Base-by-base conservation (phyloP, 108 stramenopile species). In the Chaetoceros muelleri region DNA sequence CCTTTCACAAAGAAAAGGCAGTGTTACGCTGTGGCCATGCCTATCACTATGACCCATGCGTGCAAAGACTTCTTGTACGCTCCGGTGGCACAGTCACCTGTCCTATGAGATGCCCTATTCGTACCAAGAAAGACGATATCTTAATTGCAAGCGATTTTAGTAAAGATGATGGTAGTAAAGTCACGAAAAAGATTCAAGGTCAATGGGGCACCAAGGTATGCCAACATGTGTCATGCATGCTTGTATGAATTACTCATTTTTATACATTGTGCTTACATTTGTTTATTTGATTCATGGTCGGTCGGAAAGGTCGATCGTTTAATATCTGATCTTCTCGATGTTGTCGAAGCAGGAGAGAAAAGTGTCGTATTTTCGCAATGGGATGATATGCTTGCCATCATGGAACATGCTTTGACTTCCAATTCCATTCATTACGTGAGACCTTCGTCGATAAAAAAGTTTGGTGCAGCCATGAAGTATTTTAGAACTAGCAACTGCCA, bases 311-410 rank as follows among this genome's bases (percentile, higher is more conserved):
- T 78, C 0, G 73, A 77, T 18, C 46, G 67, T 24, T 51, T 86
- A 8, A 65, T 86, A 28, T 67, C 71, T 21, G 86, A 81, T 62
- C 30, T 84, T 0, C 19, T 79, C 18, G 62, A 64, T 34, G 62
- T 75, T 18, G 47, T 55, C 3, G 67, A 75, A 19, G 44, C 52
- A 10, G 84, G 79, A 25, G 91, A 93, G 21, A 86, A 84, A 55
- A 61, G 80, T 40, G 49, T 93, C 45, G 69, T 93, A 3, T 85
- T 93, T 28, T 71, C 65, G 0, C 79, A 81, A 57, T 94, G 89
- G 88, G 84, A 94, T 17, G 85, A 90, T 26, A 88, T 88, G 85
- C 68, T 90, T n/a, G 75, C 75, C 40, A 75, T 93, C 60, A 77
- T 88, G n/a, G 71, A 79, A 34, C 30, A 63, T 51, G 84, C 78